Percentiles rank a stretch among this genome's conserved stretches.
Conservation (phyloP, 768 basidiomycete genomes). For the Nevesoporus exiguus region DNA sequence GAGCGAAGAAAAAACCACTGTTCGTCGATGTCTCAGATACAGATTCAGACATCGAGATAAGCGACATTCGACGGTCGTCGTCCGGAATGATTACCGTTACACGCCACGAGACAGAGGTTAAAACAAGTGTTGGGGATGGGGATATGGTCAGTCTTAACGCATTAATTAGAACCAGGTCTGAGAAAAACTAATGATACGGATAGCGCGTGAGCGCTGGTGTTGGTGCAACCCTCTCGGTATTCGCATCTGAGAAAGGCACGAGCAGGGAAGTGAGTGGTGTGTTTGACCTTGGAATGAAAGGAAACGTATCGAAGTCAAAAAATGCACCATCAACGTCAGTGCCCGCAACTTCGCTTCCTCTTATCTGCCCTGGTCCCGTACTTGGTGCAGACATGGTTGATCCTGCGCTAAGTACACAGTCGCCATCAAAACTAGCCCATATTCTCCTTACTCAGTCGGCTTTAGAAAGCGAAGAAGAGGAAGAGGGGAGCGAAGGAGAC, state of each 20-base stretch:
- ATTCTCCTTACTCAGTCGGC: slow-evolving; percentile 7
- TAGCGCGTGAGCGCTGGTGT: slow-evolving; percentile 8
- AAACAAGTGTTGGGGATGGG: not conserved
- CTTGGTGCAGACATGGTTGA: not conserved
- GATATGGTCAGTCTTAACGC: slow-evolving; percentile 9
- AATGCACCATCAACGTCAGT: slow-evolving; percentile 1
- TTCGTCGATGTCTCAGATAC: slow-evolving; percentile 26
- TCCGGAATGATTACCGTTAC: not conserved
- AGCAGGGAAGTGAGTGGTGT: not conserved
- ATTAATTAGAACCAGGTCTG: not conserved
- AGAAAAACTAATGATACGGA: not conserved
- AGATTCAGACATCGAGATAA: slow-evolving; percentile 21
- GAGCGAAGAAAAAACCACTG: slow-evolving; percentile 10
- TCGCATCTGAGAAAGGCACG: not conserved
- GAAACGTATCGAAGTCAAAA: not conserved
- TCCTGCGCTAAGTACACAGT: not conserved
- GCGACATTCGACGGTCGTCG: slow-evolving; percentile 2
- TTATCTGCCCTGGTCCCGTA: slow-evolving; percentile 1
- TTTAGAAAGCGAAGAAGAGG: slow-evolving; percentile 13
- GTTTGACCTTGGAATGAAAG: slow-evolving; percentile 9
- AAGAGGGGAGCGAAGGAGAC: slow-evolving; percentile 10
- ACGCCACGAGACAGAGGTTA: not conserved
- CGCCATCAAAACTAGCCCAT: slow-evolving; percentile 15
- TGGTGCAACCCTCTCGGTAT: not conserved
- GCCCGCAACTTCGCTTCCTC: not conserved